Base-by-base conservation (phyloP, 2,329 filamentous ascomycete species). In the Colletotrichum orbiculare region DNA sequence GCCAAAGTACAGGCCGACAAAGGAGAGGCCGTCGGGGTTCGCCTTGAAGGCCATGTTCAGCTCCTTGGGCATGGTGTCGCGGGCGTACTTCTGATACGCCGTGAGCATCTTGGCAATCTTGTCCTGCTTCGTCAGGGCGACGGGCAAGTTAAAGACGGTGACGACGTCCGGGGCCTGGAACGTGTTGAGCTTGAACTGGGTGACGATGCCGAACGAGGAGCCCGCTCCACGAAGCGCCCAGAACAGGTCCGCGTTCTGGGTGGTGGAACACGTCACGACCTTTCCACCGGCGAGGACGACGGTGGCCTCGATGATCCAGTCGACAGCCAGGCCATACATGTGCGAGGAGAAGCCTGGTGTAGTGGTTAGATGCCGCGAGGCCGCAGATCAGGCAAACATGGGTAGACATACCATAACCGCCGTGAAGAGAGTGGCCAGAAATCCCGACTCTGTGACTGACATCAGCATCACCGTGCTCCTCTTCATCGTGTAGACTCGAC, bases 191-290 rank as follows among this genome's bases (percentile, higher is more conserved):
- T 74, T 72, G 69, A 80, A 79, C 39, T 73, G 73, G 6, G 74
- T 71, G 11, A 80, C 77, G 59, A 82, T 74, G 17, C 78, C 80
- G 60, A 81, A 80, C 10, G 77, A 80, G 11, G 77, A 76, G 3
- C 78, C 80, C 1, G 78, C 78, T 13, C 80, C 80, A 8, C 77
- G 76, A 11, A 82, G 60, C 8, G 79, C 80, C 78, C 79, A 82
- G 71, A 79, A 81, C 8, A 82, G 73, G 37, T 81, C 79, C 1
- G 67, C 37, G 67, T 81, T 77, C 61, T 77, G 73, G 2, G 69
- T 72, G 10, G 70, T 67, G 15, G 76, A 78, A 12, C 68, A 67
- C 39, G 73, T 68, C 5, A 78, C 74, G 1, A 75, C 64, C 5
- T 71, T 73, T 7, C 70, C 69, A 67, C 79, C 74, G 57, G 77